Conservation (phyloP, 1,284 basidiomycete species). For the Sanghuangporus sanghuang region DNA sequence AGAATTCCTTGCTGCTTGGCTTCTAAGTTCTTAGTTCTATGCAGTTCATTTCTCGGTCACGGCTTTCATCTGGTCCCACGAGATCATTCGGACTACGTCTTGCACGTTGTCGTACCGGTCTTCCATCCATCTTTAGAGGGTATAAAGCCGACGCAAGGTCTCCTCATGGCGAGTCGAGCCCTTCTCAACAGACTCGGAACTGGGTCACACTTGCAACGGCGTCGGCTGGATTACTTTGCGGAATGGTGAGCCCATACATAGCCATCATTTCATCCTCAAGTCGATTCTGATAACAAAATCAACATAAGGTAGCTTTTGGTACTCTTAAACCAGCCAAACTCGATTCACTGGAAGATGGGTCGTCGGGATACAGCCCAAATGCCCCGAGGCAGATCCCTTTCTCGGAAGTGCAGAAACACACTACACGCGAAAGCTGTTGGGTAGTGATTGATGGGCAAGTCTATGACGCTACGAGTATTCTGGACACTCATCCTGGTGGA, state of each 20-base stretch:
- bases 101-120: not conserved
- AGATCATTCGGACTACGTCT: not conserved
- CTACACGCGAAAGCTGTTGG: constrained; percentile 42
- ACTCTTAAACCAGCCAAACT: not conserved
- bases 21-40: not conserved
- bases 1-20: not conserved
- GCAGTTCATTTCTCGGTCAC: not conserved
- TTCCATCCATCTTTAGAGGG: not conserved
- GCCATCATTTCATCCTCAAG: not conserved
- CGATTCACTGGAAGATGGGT: not conserved
- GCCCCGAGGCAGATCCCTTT: constrained; percentile 29
- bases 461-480: constrained; percentile 39
- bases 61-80: not conserved
- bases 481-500: constrained; percentile 47
- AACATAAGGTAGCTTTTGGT: not conserved
- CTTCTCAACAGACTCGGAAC: not conserved
- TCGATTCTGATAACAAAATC: not conserved
- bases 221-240: constrained; percentile 2
- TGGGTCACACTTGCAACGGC: not conserved
- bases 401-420: constrained; percentile 49
- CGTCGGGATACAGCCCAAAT: constrained; percentile 2
- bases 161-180: not conserved
- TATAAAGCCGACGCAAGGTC: not conserved
- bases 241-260: not conserved
- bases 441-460: constrained; percentile 41